A percentile compares a stretch with the other conserved stretches of the same genome.
Conservation (phyloP, 768 basidiomycete species). For the Leccinum subgranulosum region DNA sequence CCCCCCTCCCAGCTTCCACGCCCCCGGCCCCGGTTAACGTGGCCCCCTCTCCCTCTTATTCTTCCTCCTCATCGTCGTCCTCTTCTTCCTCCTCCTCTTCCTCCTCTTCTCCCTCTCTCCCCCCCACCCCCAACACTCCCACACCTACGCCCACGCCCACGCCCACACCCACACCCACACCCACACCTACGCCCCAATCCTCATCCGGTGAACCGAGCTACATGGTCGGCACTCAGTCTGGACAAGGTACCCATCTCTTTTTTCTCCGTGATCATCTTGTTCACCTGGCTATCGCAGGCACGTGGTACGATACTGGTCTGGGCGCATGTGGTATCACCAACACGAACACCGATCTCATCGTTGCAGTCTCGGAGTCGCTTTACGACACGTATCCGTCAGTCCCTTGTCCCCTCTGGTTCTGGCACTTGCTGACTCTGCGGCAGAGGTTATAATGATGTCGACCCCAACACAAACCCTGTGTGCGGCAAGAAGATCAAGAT, state of each 20-base stretch:
- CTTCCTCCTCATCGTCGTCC: neutral
- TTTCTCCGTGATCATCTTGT: neutral
- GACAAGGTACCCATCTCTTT: constrained; percentile 37
- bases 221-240: constrained; percentile 46
- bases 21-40: constrained; percentile 16
- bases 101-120: neutral
- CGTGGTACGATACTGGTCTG: constrained; percentile 34
- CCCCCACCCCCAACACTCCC: neutral
- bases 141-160: neutral
- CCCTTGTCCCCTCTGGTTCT: neutral
- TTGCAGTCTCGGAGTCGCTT: constrained; percentile 33
- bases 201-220: constrained; percentile 34
- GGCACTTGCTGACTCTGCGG: neutral
- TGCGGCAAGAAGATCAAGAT: constrained; percentile 49
- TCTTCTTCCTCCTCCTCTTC: neutral
- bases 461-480: constrained; percentile 77
- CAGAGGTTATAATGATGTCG: constrained; percentile 52
- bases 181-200: constrained; percentile 3
- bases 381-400: constrained; percentile 38
- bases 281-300: constrained; percentile 23
- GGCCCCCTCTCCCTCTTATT: constrained; percentile 5
- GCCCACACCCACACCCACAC: neutral
- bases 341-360: constrained; percentile 28
- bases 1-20: neutral
- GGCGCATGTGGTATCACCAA: constrained; percentile 42